Evolutionary conservation across 768 basidiomycete genomes (phyloP).

Genomic region (Sporobolomyces roseus): DNA sequence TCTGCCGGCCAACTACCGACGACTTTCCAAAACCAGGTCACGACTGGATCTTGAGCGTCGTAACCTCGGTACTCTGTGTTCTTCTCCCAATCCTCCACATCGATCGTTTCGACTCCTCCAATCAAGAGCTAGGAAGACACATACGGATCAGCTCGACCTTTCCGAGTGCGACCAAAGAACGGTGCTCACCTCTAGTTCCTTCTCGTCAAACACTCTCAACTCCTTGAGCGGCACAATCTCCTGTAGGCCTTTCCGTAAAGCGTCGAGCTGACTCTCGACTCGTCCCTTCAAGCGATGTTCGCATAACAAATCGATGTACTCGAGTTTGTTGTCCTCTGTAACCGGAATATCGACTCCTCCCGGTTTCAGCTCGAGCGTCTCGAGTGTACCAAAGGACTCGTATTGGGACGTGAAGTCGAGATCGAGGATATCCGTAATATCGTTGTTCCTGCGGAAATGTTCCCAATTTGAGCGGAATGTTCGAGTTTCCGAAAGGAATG

Average conservation of each 20-base stretch:
- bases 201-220: constrained; percentile 95
- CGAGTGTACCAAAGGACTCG: constrained; percentile 95
- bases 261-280: constrained; percentile 94
- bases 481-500: not conserved
- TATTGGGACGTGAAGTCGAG: constrained; percentile 94
- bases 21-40: constrained; percentile 92
- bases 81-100: constrained; percentile 76
- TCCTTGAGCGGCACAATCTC: constrained; percentile 96
- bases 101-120: constrained; percentile 98
- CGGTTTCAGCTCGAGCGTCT: constrained; percentile 86
- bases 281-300: constrained; percentile 95
- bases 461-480: not conserved
- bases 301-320: constrained; percentile 71
- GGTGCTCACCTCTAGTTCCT: constrained; percentile 67
- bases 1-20: constrained; percentile 94
- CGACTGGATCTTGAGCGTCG: constrained; percentile 80
- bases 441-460: constrained; percentile 67
- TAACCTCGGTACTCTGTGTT: constrained; percentile 98
- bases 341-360: constrained; percentile 80
- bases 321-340: constrained; percentile 96
- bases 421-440: constrained; percentile 95
- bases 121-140: constrained; percentile 63
- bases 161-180: too few species aligned
- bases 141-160: too few species aligned
- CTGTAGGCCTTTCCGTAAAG: constrained; percentile 98